phyloP scores from a whole-genome alignment of 2,329 filamentous ascomycete genomes.

The Clarireedia paspali region DNA sequence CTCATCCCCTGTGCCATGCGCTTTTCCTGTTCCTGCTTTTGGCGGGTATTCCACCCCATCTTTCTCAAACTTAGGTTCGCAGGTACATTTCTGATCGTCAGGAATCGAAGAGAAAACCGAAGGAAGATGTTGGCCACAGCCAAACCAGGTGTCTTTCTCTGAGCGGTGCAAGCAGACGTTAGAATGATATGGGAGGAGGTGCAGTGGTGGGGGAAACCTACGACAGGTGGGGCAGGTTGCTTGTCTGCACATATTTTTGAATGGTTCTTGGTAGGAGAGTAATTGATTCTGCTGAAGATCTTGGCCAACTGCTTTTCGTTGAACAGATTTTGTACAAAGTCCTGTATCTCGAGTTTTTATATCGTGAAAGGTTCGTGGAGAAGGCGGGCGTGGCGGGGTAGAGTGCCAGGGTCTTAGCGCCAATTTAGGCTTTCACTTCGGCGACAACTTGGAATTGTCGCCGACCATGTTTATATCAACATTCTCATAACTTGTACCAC shows the following conservation, averaged over 20 bases:
- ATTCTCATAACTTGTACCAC: no score
- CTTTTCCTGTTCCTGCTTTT: conserved; percentile 31
- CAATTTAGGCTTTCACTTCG: no score
- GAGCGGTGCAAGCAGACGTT: background rate
- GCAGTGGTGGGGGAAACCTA: conserved; percentile 28
- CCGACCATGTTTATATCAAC: no score
- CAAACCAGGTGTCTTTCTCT: conserved; percentile 47
- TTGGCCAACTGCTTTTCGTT: no score
- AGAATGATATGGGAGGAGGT: conserved; percentile 5
- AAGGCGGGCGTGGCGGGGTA: no score
- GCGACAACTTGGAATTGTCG: no score
- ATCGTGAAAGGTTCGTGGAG: no score
- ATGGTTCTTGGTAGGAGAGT: no score
- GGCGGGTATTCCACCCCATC: conserved; percentile 46
- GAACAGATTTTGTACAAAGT: no score
- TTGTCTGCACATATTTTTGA: conserved; percentile 29
- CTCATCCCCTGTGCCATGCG: conserved; percentile 1
- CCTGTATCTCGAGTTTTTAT: no score
- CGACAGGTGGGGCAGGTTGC: conserved; percentile 42
- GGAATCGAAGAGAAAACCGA: conserved; percentile 45
- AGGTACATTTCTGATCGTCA: conserved; percentile 44
- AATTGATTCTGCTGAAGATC: no score
- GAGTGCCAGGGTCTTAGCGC: no score
- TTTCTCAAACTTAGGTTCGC: conserved; percentile 40
- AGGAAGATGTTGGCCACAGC: conserved; percentile 43